Evolutionary conservation across 2,329 filamentous ascomycete genomes (phyloP), one percentile per base, ranked within the genome.

Genomic region (Paecilomyces sp.): DNA sequence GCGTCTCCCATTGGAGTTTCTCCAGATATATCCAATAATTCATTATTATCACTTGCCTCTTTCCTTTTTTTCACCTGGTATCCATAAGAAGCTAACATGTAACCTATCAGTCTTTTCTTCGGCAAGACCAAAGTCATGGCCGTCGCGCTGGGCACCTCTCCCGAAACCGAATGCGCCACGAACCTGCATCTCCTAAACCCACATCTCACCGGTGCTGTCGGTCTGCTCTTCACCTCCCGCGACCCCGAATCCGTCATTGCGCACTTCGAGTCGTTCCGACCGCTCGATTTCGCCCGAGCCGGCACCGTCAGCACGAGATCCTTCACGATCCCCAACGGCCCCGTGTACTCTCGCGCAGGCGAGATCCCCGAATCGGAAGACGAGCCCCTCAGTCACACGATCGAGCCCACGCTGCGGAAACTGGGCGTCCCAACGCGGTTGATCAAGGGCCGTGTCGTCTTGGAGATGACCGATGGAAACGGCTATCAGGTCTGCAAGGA

Each of bases 41-140:
- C 7, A 33, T 33, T 15, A 18, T 6, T 41, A 15, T 57, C n/a
- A 11, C 12, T 24, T 53, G 79, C 82, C 76, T 34, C 55, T 24
- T 50, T 58, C 13, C 24, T 58, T 18, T 56, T 22, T 30, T 54
- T 41, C 36, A 11, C 4, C 8, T 8, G 15, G 31, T 31, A 15
- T 51, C 25, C 3, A 28, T 28, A 28, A 28, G 8, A n/a, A 11
- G 13, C 56, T 53, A 57, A 62, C 34, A 58, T 60, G 54, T 24
- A 22, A 25, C 6, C 18, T 9, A 15, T 55, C 69, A 94, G 92
- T 68, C 82, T 99, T 74, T 97, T 97, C 86, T 97, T 97, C 78
- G 94, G 93, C 79, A 99, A 97, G 82, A 97, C 93, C 61, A 97
- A 97, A 80, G 92, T 99, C 76, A 97, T 97, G 92, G 88, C 90